Percentiles rank a stretch among this genome's conserved stretches.
phyloP scores from a whole-genome alignment of 805 yeast genomes.

The Ogataea polymorpha region DNA sequence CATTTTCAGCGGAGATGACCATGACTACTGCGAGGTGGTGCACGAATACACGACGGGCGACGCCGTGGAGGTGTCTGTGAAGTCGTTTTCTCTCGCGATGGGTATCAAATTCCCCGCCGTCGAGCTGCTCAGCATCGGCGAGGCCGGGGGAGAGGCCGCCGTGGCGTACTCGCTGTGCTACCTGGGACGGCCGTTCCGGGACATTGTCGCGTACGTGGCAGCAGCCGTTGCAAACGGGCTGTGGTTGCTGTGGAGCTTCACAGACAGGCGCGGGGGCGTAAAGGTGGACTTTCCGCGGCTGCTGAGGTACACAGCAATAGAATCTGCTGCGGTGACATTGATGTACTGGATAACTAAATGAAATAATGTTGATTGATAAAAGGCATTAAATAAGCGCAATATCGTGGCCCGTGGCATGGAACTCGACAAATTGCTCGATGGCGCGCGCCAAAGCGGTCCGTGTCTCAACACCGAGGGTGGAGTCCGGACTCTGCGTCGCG shows the following conservation, averaged over 20 bases:
- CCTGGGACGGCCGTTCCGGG: slow-evolving; percentile 43
- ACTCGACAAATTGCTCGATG: slow-evolving; percentile 1
- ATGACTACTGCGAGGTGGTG: slow-evolving; percentile 68
- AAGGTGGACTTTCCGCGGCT: not conserved
- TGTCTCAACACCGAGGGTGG: slow-evolving; percentile 15
- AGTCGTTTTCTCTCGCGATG: slow-evolving; percentile 89
- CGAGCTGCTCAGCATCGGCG: slow-evolving; percentile 65
- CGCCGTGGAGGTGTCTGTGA: slow-evolving; percentile 70
- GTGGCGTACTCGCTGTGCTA: slow-evolving; percentile 43
- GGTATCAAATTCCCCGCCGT: slow-evolving; percentile 85
- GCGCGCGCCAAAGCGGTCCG: slow-evolving; percentile 9
- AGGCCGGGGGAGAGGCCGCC: slow-evolving; percentile 25
- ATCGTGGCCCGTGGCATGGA: slow-evolving; percentile 13
- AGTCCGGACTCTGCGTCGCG: slow-evolving; percentile 8
- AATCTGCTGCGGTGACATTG: slow-evolving; percentile 6
- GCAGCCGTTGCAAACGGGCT: slow-evolving; percentile 31
- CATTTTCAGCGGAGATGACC: slow-evolving; percentile 92
- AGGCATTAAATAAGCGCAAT: not conserved
- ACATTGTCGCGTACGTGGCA: slow-evolving; percentile 36
- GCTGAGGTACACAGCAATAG: not conserved
- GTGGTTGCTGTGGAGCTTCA: slow-evolving; percentile 12
- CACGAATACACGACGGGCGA: slow-evolving; percentile 13
- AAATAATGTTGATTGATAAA: not conserved
- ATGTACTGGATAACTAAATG: slow-evolving; percentile 9
- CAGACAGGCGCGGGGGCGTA: slow-evolving; percentile 1